Evolutionary conservation across 108 stramenopile genomes (phyloP).

Genomic region (Stephanodiscus triporus): DNA sequence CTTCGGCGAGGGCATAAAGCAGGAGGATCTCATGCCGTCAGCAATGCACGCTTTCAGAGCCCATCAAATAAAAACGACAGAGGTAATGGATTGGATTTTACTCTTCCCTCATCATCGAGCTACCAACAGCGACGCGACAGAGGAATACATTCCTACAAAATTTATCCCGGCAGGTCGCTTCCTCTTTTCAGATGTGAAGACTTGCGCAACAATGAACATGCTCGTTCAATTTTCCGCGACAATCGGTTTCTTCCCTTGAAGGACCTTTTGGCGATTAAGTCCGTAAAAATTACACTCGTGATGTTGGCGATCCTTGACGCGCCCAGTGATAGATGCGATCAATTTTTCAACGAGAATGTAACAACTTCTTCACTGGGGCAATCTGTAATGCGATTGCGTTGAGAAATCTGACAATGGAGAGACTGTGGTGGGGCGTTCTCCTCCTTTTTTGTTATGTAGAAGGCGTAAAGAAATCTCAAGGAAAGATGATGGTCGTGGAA

Average conservation of each 20-base stretch:
- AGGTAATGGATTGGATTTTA: not conserved
- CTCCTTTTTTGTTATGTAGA: constrained; percentile 26
- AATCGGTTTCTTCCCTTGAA: constrained; percentile 33
- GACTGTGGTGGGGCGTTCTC: constrained; percentile 12
- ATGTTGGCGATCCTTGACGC: constrained; percentile 1
- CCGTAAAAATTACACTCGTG: constrained; percentile 17
- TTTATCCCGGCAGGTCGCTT: constrained; percentile 26
- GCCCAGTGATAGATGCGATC: constrained; percentile 15
- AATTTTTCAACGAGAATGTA: constrained; percentile 2
- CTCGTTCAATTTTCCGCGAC: constrained; percentile 28
- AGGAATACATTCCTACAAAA: not conserved
- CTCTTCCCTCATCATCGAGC: not conserved
- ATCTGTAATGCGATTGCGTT: not conserved
- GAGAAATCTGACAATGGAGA: constrained; percentile 1
- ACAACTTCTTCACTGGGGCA: not conserved
- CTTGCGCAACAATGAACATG: constrained; percentile 38
- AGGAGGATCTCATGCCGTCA: not conserved
- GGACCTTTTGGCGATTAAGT: constrained; percentile 26
- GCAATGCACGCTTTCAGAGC: not conserved
- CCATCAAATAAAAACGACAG: not conserved
- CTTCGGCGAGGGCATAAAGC: not conserved
- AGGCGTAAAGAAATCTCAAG: constrained; percentile 12
- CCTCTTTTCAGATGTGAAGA: constrained; percentile 47
- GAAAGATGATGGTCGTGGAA: constrained; percentile 23
- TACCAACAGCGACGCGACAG: not conserved